A percentile compares a stretch with the other conserved stretches of the same genome.
These are phyloP conservation scores for Pichia sp. DNA, from an alignment of 1,139 yeast species.

Conservation along the genomic window DNA sequence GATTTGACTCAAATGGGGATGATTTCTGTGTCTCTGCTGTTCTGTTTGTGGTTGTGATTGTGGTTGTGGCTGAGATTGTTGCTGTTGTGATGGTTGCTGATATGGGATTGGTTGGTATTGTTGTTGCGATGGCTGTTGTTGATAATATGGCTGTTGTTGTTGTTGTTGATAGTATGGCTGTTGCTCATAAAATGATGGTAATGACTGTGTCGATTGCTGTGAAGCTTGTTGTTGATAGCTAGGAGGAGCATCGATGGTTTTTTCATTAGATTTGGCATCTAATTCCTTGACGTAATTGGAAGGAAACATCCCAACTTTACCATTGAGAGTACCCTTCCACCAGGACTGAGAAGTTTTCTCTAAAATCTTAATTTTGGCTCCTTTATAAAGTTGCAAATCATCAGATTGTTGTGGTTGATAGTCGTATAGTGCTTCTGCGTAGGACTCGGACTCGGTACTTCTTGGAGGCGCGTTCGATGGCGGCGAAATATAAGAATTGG, in stretches of 20 bases:
- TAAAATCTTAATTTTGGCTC: conserved; percentile 58
- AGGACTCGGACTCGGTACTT: conserved; percentile 1
- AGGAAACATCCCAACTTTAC: conserved; percentile 77
- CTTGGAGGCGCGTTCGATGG: conserved; percentile 6
- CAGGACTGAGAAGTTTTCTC: conserved; percentile 81
- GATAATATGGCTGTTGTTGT: conserved; percentile 2
- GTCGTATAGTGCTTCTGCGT: conserved; percentile 12
- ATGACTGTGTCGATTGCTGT: conserved; percentile 1
- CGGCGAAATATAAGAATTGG: not conserved
- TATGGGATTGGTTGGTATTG: conserved; percentile 1
- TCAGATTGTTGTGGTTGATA: conserved; percentile 20
- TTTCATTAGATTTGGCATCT: not conserved
- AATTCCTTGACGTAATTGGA: conserved; percentile 58
- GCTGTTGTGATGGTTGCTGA: conserved; percentile 9
- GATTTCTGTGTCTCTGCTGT: conserved; percentile 10
- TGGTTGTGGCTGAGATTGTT: conserved; percentile 11
- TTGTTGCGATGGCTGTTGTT: conserved; percentile 10
- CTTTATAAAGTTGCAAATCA: conserved; percentile 43
- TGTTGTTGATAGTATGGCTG: conserved; percentile 6
- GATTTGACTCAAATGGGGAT: conserved; percentile 44
- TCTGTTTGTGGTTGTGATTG: conserved; percentile 10
- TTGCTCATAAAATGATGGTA: not conserved
- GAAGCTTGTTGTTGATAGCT: conserved; percentile 9
- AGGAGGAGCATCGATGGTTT: conserved; percentile 4
- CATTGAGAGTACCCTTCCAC: conserved; percentile 72